Evolutionary conservation across 164 flowering plant genomes (phyloP), one percentile per base, ranked within the genome.

Genomic region (Tetrastigma voinierianum): DNA sequence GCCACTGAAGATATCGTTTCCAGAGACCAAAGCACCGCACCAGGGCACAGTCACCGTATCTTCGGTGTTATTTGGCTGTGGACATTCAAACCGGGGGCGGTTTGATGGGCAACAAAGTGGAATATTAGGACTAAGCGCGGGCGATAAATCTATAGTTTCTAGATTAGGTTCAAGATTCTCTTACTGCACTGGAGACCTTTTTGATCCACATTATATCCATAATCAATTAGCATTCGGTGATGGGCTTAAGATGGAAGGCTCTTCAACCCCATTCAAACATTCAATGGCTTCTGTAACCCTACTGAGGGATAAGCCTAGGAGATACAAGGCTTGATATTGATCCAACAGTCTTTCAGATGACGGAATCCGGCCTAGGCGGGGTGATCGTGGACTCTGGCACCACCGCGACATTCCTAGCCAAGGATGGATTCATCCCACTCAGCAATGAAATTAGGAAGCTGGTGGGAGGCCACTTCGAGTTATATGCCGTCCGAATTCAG

Each of bases 111-210:
- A 13, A n/a, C 10, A 6, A 6, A 57, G 25, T 9, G 81, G 81
- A 1, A 24, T 81, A 1, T 32, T 81, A 0, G 84, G 81, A 5
- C 74, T 78, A 5, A 76, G 72, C 3, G 18, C 2, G 0, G 21
- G n/a, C 0, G 0, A 11, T 2, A 4, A 47, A n/a, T 74, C 80
- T 2, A 14, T 80, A 43, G 59, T 44, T 0, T 53, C 44, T 15
- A 58, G 51, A 16, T 18, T 74, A 1, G 81, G 74, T 0, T 15
- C 21, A 10, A 67, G 53, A 12, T 80, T 80, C 62, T 80, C 83
- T 0, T 74, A 77, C 16, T 80, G 78, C 61, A 59, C 77, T 18
- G 83, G 78, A 6, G 66, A 21, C 24, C 3, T 69, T 1, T 16
- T 17, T 1, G 73, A 74, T 58, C 68, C 70, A 1, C 1, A 46